phyloP scores from a whole-genome alignment of 768 basidiomycete species.

The Fomitopsis pulvina region DNA sequence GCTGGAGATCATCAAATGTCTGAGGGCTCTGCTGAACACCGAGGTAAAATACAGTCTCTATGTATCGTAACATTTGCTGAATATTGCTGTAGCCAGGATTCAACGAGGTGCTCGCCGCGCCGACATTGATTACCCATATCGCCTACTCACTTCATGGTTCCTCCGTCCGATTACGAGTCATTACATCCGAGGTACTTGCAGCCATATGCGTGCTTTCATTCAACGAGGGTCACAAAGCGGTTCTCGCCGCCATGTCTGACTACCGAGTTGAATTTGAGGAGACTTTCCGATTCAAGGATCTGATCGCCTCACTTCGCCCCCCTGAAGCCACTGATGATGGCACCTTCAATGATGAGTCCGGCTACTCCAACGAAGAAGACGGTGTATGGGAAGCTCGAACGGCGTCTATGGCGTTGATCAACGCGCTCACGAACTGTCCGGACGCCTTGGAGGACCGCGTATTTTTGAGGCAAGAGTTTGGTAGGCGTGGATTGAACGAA shows the following conservation, averaged over 20 bases:
- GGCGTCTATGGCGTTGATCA: constrained; percentile 71
- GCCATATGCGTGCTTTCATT: constrained; percentile 75
- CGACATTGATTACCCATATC: constrained; percentile 65
- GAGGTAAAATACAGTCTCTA: constrained; percentile 43
- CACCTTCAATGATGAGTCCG: constrained; percentile 26
- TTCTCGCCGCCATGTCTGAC: constrained; percentile 76
- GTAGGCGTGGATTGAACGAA: constrained; percentile 77
- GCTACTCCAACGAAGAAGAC: constrained; percentile 44
- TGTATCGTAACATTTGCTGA: constrained; percentile 6
- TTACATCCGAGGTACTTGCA: constrained; percentile 73
- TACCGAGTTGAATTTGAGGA: constrained; percentile 68
- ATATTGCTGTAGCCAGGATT: constrained; percentile 57
- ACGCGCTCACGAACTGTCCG: constrained; percentile 71
- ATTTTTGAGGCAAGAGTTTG: constrained; percentile 75
- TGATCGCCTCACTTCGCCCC: constrained; percentile 57
- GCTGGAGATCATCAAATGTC: constrained; percentile 69
- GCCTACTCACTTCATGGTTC: constrained; percentile 62
- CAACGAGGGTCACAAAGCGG: constrained; percentile 63
- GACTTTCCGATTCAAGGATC: constrained; percentile 70
- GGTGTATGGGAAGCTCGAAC: constrained; percentile 78
- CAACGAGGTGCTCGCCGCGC: constrained; percentile 52
- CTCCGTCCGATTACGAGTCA: constrained; percentile 60
- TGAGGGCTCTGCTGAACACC: constrained; percentile 80
- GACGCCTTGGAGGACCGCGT: constrained; percentile 76
- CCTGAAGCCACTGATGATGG: constrained; percentile 39